Evolutionary conservation across 2,329 filamentous ascomycete species (phyloP).

Genomic region (Alternaria panax): DNA sequence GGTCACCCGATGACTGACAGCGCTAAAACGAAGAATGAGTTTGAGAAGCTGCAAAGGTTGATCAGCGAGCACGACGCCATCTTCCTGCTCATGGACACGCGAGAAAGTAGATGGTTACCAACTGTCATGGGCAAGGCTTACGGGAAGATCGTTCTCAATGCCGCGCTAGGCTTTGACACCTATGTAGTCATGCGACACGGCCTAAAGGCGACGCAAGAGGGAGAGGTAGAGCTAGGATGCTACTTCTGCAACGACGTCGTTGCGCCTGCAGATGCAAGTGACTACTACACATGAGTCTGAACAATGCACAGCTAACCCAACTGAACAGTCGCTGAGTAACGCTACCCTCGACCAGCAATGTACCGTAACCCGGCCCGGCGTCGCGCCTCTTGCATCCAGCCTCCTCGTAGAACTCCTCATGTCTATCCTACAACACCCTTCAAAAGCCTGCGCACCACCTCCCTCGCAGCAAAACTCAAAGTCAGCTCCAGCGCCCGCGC

Average conservation of each 20-base stretch:
- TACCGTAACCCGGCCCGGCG: conserved; percentile 91
- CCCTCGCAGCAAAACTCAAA: conserved; percentile 14
- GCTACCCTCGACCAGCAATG: conserved; percentile 97
- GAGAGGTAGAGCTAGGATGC: conserved; percentile 78
- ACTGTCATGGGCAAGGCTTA: conserved; percentile 94
- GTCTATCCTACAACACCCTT: conserved; percentile 77
- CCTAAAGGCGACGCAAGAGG: conserved; percentile 59
- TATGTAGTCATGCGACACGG: conserved; percentile 98
- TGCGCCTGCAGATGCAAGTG: conserved; percentile 85
- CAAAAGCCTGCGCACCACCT: conserved; percentile 42
- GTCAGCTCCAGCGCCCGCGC: conserved; percentile 12
- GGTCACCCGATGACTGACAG: conserved; percentile 86
- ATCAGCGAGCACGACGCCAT: conserved; percentile 88
- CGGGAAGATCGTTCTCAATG: conserved; percentile 96
- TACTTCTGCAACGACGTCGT: conserved; percentile 99
- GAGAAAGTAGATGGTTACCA: conserved; percentile 93
- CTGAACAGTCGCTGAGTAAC: conserved; percentile 81
- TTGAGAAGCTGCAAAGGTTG: conserved; percentile 74
- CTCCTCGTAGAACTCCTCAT: conserved; percentile 89
- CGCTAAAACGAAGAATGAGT: conserved; percentile 73
- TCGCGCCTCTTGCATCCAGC: conserved; percentile 90
- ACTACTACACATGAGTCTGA: conserved; percentile 8
- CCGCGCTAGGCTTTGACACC: conserved; percentile 93
- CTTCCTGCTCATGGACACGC: conserved; percentile 96
- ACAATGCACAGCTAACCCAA: background rate